Conservation (phyloP, 768 basidiomycete species). For the Suillus decipiens region DNA sequence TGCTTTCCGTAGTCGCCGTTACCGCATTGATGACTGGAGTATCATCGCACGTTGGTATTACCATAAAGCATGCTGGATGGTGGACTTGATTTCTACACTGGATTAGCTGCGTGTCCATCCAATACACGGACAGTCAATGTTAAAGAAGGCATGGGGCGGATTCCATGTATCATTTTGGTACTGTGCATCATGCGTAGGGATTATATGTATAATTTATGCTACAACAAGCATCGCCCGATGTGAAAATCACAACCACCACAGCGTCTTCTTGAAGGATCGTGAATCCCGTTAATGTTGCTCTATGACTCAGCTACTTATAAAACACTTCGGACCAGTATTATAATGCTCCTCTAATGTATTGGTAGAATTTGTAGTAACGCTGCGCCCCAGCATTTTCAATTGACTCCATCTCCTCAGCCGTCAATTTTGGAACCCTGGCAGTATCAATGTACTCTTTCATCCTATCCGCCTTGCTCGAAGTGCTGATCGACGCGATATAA, state of each 20-base stretch:
- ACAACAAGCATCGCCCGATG: too few relatives aligned
- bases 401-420: constrained; percentile 22
- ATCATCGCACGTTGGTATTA: background rate
- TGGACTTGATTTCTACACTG: background rate
- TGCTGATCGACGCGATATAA: constrained; percentile 16
- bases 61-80: background rate
- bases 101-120: background rate
- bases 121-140: background rate
- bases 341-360: background rate
- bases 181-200: too few relatives aligned
- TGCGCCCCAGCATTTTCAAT: constrained; percentile 23
- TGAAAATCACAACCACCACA: too few relatives aligned
- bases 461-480: constrained; percentile 23
- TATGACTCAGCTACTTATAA: background rate
- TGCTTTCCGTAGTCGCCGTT: background rate
- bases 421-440: constrained; percentile 25
- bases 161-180: background rate
- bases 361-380: constrained; percentile 15
- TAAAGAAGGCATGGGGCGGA: background rate
- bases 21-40: background rate
- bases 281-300: background rate
- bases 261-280: background rate
- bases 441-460: constrained; percentile 24
- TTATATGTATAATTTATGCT: too few relatives aligned
- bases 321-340: background rate